Evolutionary conservation across 192 early-diverging fungal genomes (phyloP).

Genomic region (Backusella tarrabulga): DNA sequence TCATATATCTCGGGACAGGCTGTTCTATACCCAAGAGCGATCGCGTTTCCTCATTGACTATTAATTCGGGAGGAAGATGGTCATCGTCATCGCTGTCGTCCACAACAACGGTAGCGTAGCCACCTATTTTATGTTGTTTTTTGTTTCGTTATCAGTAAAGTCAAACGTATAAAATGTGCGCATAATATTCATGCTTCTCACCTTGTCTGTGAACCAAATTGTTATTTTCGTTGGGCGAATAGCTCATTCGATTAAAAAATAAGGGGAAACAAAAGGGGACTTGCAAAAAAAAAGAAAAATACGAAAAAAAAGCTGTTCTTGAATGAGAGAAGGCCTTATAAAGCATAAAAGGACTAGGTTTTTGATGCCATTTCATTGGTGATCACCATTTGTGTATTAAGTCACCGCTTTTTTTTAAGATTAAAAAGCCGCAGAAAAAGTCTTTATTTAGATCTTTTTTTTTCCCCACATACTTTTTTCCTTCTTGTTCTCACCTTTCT

Average conservation of each 20-base stretch:
- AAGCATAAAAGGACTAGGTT: background rate
- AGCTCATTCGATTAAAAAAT: background rate
- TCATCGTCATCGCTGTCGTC: slow-evolving; percentile 29
- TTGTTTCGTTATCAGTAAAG: too few relatives aligned
- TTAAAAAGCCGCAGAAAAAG: background rate
- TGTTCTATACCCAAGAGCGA: slow-evolving; percentile 11
- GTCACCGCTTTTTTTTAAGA: background rate
- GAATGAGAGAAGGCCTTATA: background rate
- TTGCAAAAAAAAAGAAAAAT: background rate
- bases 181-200: background rate
- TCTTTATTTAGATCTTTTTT: background rate
- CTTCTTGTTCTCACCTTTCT: background rate
- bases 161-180: background rate
- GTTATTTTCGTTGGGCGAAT: slow-evolving; percentile 8
- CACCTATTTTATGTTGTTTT: background rate
- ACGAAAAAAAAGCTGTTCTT: background rate
- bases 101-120: background rate
- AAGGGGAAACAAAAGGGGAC: background rate
- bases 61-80: slow-evolving; percentile 9
- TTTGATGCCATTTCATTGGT: background rate
- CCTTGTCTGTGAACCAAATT: slow-evolving; percentile 1
- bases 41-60: slow-evolving; percentile 1
- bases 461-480: background rate
- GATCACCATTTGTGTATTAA: background rate
- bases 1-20: slow-evolving; percentile 23